A percentile compares a stretch with the other conserved stretches of the same genome.
Evolutionary conservation across 441 rosid species (phyloP).

Genomic region (Kokia cookei): DNA sequence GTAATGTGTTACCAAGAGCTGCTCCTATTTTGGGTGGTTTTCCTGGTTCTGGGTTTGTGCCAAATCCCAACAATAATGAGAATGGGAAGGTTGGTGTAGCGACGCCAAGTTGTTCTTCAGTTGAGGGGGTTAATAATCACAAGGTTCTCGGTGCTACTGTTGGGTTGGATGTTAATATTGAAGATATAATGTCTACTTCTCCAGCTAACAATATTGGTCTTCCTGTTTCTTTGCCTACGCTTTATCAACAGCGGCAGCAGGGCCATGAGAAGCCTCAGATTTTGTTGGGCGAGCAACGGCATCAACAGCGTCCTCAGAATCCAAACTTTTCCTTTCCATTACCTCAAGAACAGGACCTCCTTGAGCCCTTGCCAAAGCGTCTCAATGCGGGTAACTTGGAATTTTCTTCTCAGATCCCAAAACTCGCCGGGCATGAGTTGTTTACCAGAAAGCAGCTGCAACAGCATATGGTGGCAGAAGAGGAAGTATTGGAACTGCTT

Average conservation of each 20-base stretch:
- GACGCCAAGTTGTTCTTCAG: constrained; percentile 17
- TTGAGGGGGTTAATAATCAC: constrained; percentile 11
- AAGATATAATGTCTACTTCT: constrained; percentile 19
- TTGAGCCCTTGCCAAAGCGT: constrained; percentile 39
- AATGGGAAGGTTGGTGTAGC: constrained; percentile 20
- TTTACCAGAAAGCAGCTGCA: constrained; percentile 25
- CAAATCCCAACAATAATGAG: constrained; percentile 16
- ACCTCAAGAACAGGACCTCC: constrained; percentile 24
- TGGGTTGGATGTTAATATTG: constrained; percentile 9
- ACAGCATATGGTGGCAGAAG: constrained; percentile 20
- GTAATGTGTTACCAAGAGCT: constrained; percentile 11
- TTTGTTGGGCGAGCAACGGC: constrained; percentile 31
- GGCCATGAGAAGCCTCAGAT: constrained; percentile 36
- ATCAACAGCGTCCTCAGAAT: constrained; percentile 27
- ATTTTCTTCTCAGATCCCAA: constrained; percentile 22
- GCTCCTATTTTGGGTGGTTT: constrained; percentile 20
- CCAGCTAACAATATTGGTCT: constrained; percentile 18
- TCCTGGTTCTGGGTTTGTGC: constrained; percentile 22
- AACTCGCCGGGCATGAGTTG: constrained; percentile 28
- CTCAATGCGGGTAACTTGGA: constrained; percentile 29
- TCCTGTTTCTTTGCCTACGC: constrained; percentile 17
- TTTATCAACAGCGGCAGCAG: constrained; percentile 25
- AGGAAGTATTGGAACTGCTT: constrained; percentile 40
- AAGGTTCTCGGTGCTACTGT: constrained; percentile 8
- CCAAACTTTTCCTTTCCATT: constrained; percentile 34